Conservation (phyloP, 202 grass and related monocot genomes). For the Panicum virgatum region DNA sequence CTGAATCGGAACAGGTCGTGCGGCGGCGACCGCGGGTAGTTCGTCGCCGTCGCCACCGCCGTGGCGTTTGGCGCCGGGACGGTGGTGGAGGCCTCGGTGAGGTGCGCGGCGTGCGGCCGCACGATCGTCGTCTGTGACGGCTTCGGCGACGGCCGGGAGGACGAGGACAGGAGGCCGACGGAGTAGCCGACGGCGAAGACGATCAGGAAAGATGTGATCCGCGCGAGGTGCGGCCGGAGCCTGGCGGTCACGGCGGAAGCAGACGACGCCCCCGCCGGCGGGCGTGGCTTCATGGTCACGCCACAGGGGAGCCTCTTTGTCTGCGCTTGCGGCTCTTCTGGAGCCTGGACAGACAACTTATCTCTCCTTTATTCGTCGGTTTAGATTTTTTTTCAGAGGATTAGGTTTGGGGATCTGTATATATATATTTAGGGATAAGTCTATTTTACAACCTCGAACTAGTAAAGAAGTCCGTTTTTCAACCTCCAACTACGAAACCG, state of each 20-base stretch:
- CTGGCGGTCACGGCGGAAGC: conserved; percentile 9
- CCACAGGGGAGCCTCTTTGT: background rate
- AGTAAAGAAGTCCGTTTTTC: no score
- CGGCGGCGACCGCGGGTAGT: conserved; percentile 35
- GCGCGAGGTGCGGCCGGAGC: conserved; percentile 49
- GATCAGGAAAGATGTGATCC: conserved; percentile 46
- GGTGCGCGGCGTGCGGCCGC: conserved; percentile 34
- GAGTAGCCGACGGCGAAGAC: conserved; percentile 77
- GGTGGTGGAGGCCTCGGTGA: conserved; percentile 7
- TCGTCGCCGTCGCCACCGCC: background rate
- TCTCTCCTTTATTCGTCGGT: conserved; percentile 11
- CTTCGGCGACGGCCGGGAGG: conserved; percentile 29
- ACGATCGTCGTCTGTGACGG: conserved; percentile 44
- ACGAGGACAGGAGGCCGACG: conserved; percentile 56
- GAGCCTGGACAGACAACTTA: background rate
- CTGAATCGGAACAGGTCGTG: conserved; percentile 79
- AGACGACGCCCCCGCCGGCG: conserved; percentile 12
- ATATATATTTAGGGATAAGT: no score
- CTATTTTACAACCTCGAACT: no score
- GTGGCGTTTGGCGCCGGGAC: background rate
- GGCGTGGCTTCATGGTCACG: conserved; percentile 54
- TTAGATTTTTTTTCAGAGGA: background rate
- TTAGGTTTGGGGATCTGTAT: conserved; percentile 16
- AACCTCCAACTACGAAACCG: no score
- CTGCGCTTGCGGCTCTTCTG: background rate